Evolutionary conservation across 169 alveolate genomes (phyloP).

Genomic region (Hepatocystis sp.): DNA sequence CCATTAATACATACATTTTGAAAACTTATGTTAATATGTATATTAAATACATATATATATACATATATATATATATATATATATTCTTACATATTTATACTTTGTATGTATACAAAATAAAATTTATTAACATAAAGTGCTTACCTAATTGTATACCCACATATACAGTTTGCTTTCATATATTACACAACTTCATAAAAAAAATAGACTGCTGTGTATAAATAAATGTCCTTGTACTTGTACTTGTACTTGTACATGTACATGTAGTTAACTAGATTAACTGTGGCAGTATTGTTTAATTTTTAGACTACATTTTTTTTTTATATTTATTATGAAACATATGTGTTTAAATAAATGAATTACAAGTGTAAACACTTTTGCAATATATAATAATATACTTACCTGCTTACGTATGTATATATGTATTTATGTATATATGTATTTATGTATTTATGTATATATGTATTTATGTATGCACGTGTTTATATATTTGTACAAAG

Average conservation of each 20-base stretch:
- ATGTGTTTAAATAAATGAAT: background rate
- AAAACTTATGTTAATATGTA: too few species aligned
- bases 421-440: too few species aligned
- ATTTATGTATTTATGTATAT: too few species aligned
- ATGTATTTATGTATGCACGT: too few species aligned
- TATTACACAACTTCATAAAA: background rate
- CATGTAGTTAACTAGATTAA: background rate
- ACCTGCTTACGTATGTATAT: too few species aligned
- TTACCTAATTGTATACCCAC: background rate
- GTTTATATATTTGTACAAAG: too few species aligned
- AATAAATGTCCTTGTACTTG: background rate
- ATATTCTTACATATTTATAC: background rate
- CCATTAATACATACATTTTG: too few species aligned
- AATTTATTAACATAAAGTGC: too few species aligned
- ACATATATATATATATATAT: background rate
- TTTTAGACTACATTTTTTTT: background rate
- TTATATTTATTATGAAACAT: background rate
- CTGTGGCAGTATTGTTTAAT: background rate
- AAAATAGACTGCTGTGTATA: background rate
- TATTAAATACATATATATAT: too few species aligned
- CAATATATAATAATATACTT: too few species aligned
- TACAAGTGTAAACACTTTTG: conserved; percentile 26
- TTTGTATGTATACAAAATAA: too few species aligned
- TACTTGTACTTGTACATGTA: too few species aligned
- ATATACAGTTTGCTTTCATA: background rate